Evolutionary conservation across 129 eudicot genomes (phyloP), one percentile per base, ranked within the genome.

Genomic region (Chrysanthemum lavandulifolium): DNA sequence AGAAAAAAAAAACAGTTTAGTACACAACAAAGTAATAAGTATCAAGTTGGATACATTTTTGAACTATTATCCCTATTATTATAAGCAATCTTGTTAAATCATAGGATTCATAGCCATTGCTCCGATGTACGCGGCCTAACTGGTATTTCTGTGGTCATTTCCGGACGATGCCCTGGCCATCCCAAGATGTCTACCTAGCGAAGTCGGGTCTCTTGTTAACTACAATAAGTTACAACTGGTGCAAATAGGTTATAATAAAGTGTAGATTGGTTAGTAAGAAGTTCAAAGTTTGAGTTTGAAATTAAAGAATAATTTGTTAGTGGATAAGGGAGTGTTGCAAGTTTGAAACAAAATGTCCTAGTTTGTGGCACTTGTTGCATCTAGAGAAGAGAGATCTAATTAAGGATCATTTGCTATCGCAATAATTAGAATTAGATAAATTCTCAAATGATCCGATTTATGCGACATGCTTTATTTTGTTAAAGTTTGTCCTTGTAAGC

Each of bases 291-390:
- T 59, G 18, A 47, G 47, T 72, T 23, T 15, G n/a, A n/a, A 59
- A 10, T 19, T 14, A 23, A 27, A 60, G 57, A 50, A n/a, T 45
- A 1, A 15, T 13, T 61, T 23, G 33, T 43, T 61, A 29, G 1
- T 45, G 29, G 67, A 61, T 61, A 21, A 61, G 19, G 3, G 31
- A 27, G 66, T 72, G 16, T 27, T 71, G 54, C 67, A 61, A 23
- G 62, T 69, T 69, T 40, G 43, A 1, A 33, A 6, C 51, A 13
- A 12, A 23, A 63, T 48, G 45, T 11, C 77, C 50, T 16, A 61
- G 61, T 73, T 53, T 69, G 53, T 16, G 74, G n/a, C 33, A 69
- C 27, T 54, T 69, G 50, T 69, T 55, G 36, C 47, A 6, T 40
- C 47, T 40, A 40, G 10, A 40, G 47, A 40, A 0, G 12, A 40